Evolutionary conservation across 176 grass and related monocot species (phyloP), one percentile per base, ranked within the genome.

Genomic region (Oryza coarctata): DNA sequence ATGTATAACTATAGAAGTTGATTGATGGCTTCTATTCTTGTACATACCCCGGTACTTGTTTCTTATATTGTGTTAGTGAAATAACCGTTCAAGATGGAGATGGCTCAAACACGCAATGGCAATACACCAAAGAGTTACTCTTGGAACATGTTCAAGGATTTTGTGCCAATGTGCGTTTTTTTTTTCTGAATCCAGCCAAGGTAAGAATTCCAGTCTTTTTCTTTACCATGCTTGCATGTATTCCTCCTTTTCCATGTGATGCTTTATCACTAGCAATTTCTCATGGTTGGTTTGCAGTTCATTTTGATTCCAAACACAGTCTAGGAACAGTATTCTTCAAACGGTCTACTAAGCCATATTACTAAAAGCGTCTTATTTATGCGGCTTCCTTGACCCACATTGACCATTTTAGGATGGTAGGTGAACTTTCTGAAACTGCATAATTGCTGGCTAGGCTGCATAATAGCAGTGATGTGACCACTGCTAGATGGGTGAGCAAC

Each of bases 51-150:
- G 57, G 18, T 77, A 44, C 26, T 25, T 79, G 20, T 73, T 84
- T 83, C 80, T 88, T 66, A 88, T 29, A 73, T 33, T 7, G 2
- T 86, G 22, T 70, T 83, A 61, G 76, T 67, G 60, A 38, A 73
- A 65, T 78, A 61, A 68, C 91, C 94, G 91, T 94, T 97, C 82
- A 97, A 97, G 87, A 91, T 97, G 94, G 94, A 97, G 87, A 91
- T 97, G 94, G 85, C 89, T 78, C 89, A 97, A 78, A 65, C 64
- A 15, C 80, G 88, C 50, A 89, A 86, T 74, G 91, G 85, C 15
- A 87, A 94, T 81, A 90, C 78, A 74, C 94, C 91, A 57, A 97
- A 86, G 85, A 94, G 91, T 74, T 97, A 97, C 87, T 88, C 89
- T 73, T 65, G 92, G n/a, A 97, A 97, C 66, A 97, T 97, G 94